Base-by-base conservation (phyloP, 257 asterid genomes). In the Penstemon barbatus region DNA sequence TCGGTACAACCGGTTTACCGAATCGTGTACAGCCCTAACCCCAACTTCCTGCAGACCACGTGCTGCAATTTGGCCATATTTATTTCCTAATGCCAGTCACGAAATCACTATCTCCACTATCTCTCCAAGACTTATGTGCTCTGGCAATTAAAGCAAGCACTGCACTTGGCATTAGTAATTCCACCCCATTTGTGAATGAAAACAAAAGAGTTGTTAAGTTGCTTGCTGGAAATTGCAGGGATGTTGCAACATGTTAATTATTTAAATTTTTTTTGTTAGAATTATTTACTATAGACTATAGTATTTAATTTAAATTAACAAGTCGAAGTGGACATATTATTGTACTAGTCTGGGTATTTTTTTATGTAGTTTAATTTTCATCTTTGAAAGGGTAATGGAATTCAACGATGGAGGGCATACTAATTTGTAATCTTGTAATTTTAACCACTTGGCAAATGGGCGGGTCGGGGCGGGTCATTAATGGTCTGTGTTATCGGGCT, bases 111-210 rank as follows among this genome's bases (percentile, higher is more conserved):
- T 8, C 59, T 5, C 85, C 81, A 72, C 71, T 72, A 63, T 75
- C 77, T 12, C 73, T 78, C 6, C 77, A 66, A 7, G 87, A 72
- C 39, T 67, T 82, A 43, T 82, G 84, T 51, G 62, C 37, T 12
- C 71, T 80, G 56, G 89, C 89, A 62, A 74, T 84, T 63, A 83
- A 75, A 70, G 85, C 86, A 6, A 77, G 78, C 79, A 25, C 49
- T 12, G 78, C 74, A 0, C 69, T 82, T 19, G 15, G 39, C 55
- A 48, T 4, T 58, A 41, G 37, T 18, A 3, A 4, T 5, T 13
- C 61, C 18, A 38, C 8, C 36, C 54, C 68, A 0, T 49, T 70
- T 66, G 11, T 25, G 59, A 55, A 69, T 70, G 43, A 42, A 5
- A 41, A 57, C 64, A 68, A 12, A 15, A 51, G 9, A 63, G 57